Evolutionary conservation across 345 rosid genomes (phyloP), one percentile per base, ranked within the genome.

Genomic region (Cardamine occulta): DNA sequence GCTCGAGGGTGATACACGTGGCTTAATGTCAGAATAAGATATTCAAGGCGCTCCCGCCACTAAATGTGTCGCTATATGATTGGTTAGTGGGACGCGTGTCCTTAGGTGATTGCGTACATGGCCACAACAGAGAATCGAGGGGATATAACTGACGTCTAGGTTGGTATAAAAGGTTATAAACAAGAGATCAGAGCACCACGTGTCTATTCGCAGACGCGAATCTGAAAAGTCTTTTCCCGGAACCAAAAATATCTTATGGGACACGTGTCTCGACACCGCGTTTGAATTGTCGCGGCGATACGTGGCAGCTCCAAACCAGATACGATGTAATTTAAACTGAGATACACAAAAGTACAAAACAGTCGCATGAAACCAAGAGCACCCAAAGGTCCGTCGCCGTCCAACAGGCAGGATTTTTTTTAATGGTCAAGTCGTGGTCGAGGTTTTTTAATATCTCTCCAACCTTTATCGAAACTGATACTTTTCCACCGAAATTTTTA

Each of bases 1-100:
- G 75, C 75, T 76, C 66, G 39, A 70, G 71, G 52, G 34, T 3
- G 34, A 5, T 7, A 69, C 80, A 76, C 80, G 80, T 76, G 80
- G 52, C 72, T 4, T 23, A 18, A 9, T 44, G 19, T 14, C 9
- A 17, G 71, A 45, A 26, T 40, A 29, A 12, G 6, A 39, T 39
- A 52, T 60, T 32, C 13, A 32, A 54, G 53, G 11, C 19, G 57
- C 64, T 63, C 48, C 21, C 26, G 58, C 70, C 19, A 56, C 21
- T 55, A 17, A 40, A 70, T 13, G 66, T 76, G 80, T 70, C 70
- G 4, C 54, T 8, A 24, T 34, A 0, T 6, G 17, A 70, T 76
- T 76, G 71, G 75, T 34, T 24, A n/a, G 2, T 2, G 28, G 37
- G 75, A 76, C 75, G 52, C 71, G 66, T 76, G 80, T 45, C 66